Conservation (phyloP, 176 grass and related monocot genomes). For the Aegilops sharonensis region DNA sequence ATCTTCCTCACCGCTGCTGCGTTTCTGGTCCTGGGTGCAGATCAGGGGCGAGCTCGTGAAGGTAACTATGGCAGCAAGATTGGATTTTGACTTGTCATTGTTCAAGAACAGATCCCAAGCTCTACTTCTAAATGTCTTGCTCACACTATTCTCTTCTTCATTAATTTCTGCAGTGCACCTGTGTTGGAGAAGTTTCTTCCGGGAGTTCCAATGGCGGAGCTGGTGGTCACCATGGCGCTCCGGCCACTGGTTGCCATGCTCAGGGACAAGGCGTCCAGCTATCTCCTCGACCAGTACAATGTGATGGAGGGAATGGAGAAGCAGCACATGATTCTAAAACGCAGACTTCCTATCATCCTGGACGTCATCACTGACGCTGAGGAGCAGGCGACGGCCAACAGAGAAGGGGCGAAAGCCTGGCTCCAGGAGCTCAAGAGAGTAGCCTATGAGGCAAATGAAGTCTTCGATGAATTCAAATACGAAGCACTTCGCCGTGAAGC, state of each 20-base stretch:
- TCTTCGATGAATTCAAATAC: conserved; percentile 35
- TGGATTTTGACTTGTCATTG: no score
- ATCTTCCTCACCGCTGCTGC: no score
- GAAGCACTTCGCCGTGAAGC: conserved; percentile 15
- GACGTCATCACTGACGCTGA: not conserved
- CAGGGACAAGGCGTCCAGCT: not conserved
- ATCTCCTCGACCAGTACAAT: not conserved
- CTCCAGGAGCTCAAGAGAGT: conserved; percentile 15
- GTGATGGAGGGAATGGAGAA: conserved; percentile 16
- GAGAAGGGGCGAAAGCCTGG: not conserved
- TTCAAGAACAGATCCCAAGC: no score
- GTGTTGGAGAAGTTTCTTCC: no score
- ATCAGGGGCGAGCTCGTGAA: no score
- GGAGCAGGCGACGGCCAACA: not conserved
- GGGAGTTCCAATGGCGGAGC: not conserved
- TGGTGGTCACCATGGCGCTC: not conserved
- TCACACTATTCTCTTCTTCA: no score
- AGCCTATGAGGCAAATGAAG: conserved; percentile 32
- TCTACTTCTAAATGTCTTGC: no score
- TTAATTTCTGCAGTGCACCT: no score
- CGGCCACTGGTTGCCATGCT: not conserved
- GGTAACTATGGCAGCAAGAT: no score
- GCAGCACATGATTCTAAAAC: not conserved
- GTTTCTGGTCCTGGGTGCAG: no score
- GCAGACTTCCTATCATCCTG: not conserved